A percentile compares a stretch with the other conserved stretches of the same genome.
phyloP scores from a whole-genome alignment of 192 early-diverging fungal genomes.

The Rhizophagus sp. region DNA sequence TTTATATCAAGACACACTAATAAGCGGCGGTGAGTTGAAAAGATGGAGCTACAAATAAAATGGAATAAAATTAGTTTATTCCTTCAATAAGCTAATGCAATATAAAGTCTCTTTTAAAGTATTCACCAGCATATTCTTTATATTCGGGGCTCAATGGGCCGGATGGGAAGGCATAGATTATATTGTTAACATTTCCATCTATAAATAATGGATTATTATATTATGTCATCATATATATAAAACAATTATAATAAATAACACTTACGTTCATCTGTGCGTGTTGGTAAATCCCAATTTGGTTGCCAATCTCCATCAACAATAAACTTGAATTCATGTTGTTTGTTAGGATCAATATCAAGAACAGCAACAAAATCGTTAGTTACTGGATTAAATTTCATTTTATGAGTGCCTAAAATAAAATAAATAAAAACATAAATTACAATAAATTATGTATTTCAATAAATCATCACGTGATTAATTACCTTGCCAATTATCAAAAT shows the following conservation, averaged over 20 bases:
- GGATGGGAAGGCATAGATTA: conserved; percentile 23
- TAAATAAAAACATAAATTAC: too few species aligned
- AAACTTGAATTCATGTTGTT: conserved; percentile 38
- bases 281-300: conserved; percentile 31
- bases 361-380: conserved; percentile 26
- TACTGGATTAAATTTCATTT: conserved; percentile 10
- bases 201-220: neutral
- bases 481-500: conserved; percentile 40
- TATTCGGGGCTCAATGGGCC: conserved; percentile 24
- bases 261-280: conserved; percentile 31
- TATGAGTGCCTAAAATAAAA: conserved; percentile 1
- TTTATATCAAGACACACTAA: neutral
- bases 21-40: neutral
- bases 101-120: neutral
- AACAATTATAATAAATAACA: neutral
- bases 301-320: conserved; percentile 35
- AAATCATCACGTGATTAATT: neutral
- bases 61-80: neutral
- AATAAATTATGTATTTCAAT: neutral
- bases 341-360: conserved; percentile 24
- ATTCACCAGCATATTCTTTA: conserved; percentile 5
- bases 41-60: neutral
- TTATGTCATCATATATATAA: neutral
- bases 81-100: neutral
- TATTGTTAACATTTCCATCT: conserved; percentile 38